A percentile compares a stretch with the other conserved stretches of the same genome.
Evolutionary conservation across 768 basidiomycete species (phyloP).

Genomic region (Agrocybe praecox): DNA sequence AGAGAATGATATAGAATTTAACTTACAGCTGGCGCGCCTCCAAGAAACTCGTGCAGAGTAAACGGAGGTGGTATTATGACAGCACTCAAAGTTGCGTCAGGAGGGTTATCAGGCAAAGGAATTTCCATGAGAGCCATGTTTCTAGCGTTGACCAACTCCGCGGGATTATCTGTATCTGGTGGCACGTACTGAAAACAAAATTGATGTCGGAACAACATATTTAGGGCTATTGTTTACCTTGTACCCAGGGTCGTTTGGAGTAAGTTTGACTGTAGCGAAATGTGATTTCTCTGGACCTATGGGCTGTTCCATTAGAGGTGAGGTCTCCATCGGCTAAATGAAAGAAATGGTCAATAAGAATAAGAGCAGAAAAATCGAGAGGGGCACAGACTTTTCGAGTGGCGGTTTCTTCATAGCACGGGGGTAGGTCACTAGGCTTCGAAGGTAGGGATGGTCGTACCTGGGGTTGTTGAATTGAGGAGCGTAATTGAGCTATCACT

Average conservation of each 20-base stretch:
- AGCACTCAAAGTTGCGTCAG: constrained; percentile 68
- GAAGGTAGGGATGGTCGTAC: constrained; percentile 21
- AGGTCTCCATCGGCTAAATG: background rate
- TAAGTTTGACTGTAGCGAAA: background rate
- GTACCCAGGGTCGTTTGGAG: constrained; percentile 1
- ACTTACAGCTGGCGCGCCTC: constrained; percentile 58
- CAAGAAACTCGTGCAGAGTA: constrained; percentile 71
- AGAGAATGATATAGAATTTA: background rate
- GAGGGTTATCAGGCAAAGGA: constrained; percentile 64
- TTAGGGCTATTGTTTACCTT: constrained; percentile 2
- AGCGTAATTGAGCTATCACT: constrained; percentile 38
- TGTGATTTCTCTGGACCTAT: background rate
- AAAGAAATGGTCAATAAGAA: background rate
- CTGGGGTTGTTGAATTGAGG: constrained; percentile 32
- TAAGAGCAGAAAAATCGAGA: background rate
- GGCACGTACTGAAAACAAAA: constrained; percentile 19
- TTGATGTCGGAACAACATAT: background rate
- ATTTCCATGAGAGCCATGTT: constrained; percentile 58
- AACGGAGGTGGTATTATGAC: constrained; percentile 66
- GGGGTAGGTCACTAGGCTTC: constrained; percentile 36
- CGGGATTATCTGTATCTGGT: constrained; percentile 34
- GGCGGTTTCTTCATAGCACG: constrained; percentile 36
- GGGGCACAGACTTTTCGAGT: constrained; percentile 24
- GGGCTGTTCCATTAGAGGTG: background rate
- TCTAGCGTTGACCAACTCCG: constrained; percentile 53